Evolutionary conservation across 1,284 basidiomycete genomes (phyloP), one percentile per base, ranked within the genome.

Genomic region (Boletus sp.): DNA sequence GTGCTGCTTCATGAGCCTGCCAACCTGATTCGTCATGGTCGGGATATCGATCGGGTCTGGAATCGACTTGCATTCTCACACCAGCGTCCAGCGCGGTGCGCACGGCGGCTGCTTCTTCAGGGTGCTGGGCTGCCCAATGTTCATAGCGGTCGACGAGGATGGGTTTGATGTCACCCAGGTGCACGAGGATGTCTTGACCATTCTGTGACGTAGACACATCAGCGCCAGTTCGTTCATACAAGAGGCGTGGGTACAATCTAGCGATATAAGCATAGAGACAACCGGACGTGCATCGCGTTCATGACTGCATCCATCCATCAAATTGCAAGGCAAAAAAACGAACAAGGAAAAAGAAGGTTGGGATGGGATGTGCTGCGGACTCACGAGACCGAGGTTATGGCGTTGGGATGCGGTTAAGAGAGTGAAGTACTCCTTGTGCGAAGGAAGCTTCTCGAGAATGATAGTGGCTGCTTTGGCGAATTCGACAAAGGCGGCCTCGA

Each of bases 131-230:
- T 7, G 60, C 57, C 78, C 78, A 81, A 37, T 67, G 66, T 44
- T 78, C 75, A 48, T 74, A 73, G n/a, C 77, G 71, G 37, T 78
- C 72, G 30, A 79, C 70, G 14, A 81, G 69, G 10, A 64, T 56
- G 12, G 72, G 72, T 48, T 81, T 81, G 37, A 81, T 66, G 27
- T 73, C 68, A 27, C 72, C 64, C 14, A 81, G 73, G 51, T 70
- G 68, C 51, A 72, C 69, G 27, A 87, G 70, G 44, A 85, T 84
- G 48, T 83, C 76, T 63, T 84, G 79, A 10, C 84, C 84, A 50
- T 87, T 85, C 84, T 87, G 57, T 53, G 36, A 54, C 19, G 41
- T 34, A 46, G 48, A 32, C 5, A 33, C 22, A 56, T 56, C 72
- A 69, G 65, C 35, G 9, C 17, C 27, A 19, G 37, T 52, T 35